phyloP scores from a whole-genome alignment of 768 basidiomycete genomes.

The Tylopilus sp. region DNA sequence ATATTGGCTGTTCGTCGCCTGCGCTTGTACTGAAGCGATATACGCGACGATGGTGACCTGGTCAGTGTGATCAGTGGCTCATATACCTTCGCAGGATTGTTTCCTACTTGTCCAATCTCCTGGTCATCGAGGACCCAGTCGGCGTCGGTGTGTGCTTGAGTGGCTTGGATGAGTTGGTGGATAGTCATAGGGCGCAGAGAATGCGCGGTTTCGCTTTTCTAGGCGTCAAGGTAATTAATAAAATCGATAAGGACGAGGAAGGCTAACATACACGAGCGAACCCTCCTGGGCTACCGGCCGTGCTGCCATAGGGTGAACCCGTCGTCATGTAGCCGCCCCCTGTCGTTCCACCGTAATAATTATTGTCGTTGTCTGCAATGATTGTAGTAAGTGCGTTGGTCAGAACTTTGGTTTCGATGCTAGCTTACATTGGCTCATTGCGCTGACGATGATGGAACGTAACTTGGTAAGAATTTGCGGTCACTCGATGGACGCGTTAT shows the following conservation, averaged over 20 bases:
- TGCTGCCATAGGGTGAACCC: slow-evolving; percentile 56
- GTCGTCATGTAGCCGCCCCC: slow-evolving; percentile 60
- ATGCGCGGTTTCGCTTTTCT: slow-evolving; percentile 40
- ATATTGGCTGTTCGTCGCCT: slow-evolving; percentile 80
- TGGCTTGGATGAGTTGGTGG: slow-evolving; percentile 68
- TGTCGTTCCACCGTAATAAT: slow-evolving; percentile 40
- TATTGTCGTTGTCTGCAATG: slow-evolving; percentile 31
- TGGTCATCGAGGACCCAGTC: slow-evolving; percentile 82
- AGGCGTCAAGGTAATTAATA: background rate
- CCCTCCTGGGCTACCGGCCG: slow-evolving; percentile 59
- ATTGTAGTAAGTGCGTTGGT: slow-evolving; percentile 8
- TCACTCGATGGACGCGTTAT: slow-evolving; percentile 20
- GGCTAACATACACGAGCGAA: slow-evolving; percentile 36
- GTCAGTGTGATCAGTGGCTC: background rate
- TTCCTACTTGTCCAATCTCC: slow-evolving; percentile 74
- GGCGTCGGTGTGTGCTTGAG: slow-evolving; percentile 83
- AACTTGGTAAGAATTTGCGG: background rate
- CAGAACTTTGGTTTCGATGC: background rate
- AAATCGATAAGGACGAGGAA: background rate
- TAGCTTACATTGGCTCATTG: slow-evolving; percentile 45
- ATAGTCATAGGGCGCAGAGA: slow-evolving; percentile 74
- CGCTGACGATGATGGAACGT: slow-evolving; percentile 3
- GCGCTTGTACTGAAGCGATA: slow-evolving; percentile 61
- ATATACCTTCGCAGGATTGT: background rate
- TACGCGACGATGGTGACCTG: slow-evolving; percentile 76